A percentile compares a stretch with the other conserved stretches of the same genome.
phyloP scores from a whole-genome alignment of 495 filamentous ascomycete genomes.

The Aspergillus asperescens region DNA sequence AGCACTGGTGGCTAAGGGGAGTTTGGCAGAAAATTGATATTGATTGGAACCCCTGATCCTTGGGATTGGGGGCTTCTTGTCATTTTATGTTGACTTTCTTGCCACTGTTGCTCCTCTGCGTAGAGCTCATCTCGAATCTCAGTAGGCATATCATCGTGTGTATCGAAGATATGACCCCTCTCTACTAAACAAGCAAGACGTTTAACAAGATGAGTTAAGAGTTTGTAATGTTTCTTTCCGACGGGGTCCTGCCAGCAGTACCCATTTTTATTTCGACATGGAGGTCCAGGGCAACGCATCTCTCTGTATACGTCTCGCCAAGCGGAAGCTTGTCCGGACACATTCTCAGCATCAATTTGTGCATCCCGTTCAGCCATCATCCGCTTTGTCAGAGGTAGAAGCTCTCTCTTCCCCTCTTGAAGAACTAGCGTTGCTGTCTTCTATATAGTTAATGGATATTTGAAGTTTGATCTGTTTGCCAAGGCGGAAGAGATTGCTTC shows the following conservation, averaged over 20 bases:
- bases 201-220: slow-evolving; percentile 24
- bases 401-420: slow-evolving; percentile 21
- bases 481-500: slow-evolving; percentile 12
- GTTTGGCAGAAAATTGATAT: too few species aligned
- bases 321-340: slow-evolving; percentile 17
- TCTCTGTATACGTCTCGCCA: slow-evolving; percentile 29
- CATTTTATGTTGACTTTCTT: too few species aligned
- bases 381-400: slow-evolving; percentile 13
- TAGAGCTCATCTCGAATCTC: too few species aligned
- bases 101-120: too few species aligned
- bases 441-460: slow-evolving; percentile 23
- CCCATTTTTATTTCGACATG: slow-evolving; percentile 20
- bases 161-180: too few species aligned
- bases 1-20: too few species aligned
- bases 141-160: too few species aligned
- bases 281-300: slow-evolving; percentile 23
- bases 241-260: slow-evolving; percentile 31
- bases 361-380: slow-evolving; percentile 23
- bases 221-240: slow-evolving; percentile 30
- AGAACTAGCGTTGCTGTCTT: background rate
- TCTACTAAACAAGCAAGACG: too few species aligned
- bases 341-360: slow-evolving; percentile 21
- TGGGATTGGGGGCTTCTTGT: too few species aligned
- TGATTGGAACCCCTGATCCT: too few species aligned
- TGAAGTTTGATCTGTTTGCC: slow-evolving; percentile 22